These are phyloP conservation scores for Elsinoe batatas DNA, from an alignment of 2,329 filamentous ascomycete genomes.

Conservation along the genomic window DNA sequence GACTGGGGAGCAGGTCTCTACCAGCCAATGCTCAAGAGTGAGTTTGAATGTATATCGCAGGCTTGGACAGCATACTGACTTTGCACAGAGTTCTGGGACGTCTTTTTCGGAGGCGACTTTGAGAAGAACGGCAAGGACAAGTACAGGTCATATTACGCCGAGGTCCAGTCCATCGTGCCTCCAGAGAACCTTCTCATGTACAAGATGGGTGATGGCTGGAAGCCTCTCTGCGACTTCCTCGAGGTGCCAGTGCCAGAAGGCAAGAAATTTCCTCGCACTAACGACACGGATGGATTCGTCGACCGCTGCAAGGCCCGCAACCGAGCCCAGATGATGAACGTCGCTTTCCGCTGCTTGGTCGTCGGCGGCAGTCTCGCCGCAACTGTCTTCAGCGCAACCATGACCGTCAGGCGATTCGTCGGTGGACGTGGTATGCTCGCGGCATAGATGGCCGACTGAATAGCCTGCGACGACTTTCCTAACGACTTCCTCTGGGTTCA, in stretches of 20 bases:
- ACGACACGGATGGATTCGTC: conserved; percentile 47
- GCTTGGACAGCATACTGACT: conserved; percentile 10
- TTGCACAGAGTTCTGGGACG: conserved; percentile 49
- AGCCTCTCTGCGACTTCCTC: conserved; percentile 46
- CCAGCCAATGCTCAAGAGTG: conserved; percentile 56
- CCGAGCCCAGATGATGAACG: conserved; percentile 47
- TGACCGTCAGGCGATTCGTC: conserved; percentile 28
- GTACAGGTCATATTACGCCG: conserved; percentile 47
- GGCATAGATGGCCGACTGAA: conserved; percentile 10
- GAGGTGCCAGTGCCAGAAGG: conserved; percentile 41
- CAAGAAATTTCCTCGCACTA: conserved; percentile 42
- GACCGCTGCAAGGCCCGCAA: conserved; percentile 44
- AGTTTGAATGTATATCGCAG: conserved; percentile 15
- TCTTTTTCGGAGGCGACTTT: conserved; percentile 60
- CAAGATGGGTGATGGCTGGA: conserved; percentile 45
- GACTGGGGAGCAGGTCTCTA: conserved; percentile 60
- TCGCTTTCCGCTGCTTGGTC: conserved; percentile 41
- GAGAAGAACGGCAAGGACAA: conserved; percentile 54
- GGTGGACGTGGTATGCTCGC: conserved; percentile 19
- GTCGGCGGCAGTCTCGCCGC: conserved; percentile 41
- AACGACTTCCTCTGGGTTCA: not conserved
- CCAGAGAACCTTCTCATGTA: conserved; percentile 45
- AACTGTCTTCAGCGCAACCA: conserved; percentile 26
- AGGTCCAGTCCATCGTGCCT: conserved; percentile 39
- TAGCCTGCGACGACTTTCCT: not conserved